These are phyloP conservation scores for Citrus trifoliata DNA, from an alignment of 345 rosid species.

Conservation along the genomic window DNA sequence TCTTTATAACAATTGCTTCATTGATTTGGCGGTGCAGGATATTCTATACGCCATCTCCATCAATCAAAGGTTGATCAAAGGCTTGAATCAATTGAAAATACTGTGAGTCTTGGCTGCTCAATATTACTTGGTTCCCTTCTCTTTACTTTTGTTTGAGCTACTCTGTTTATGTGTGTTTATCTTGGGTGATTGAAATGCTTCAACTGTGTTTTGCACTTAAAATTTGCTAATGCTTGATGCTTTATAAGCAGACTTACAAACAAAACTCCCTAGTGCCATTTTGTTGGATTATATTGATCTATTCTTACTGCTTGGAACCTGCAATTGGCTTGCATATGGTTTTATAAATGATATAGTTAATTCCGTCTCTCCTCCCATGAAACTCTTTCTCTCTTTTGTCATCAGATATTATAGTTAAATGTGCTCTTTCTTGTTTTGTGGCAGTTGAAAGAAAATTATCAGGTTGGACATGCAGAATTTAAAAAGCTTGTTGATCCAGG, in stretches of 20 bases:
- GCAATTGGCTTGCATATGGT: not conserved
- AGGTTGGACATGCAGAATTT: conserved; percentile 62
- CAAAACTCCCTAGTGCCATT: not conserved
- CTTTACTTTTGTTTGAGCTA: not conserved
- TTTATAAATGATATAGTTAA: not conserved
- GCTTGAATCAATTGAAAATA: conserved; percentile 67
- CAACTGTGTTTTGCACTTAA: not conserved
- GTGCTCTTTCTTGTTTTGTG: conserved; percentile 3
- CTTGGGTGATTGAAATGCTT: not conserved
- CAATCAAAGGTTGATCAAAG: conserved; percentile 56
- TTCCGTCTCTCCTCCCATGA: not conserved
- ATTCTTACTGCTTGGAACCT: not conserved
- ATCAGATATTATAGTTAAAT: not conserved
- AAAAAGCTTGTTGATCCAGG: conserved; percentile 78
- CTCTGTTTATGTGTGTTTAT: not conserved
- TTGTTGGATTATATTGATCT: not conserved
- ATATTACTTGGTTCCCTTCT: not conserved
- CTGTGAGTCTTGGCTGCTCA: conserved; percentile 40
- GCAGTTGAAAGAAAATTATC: conserved; percentile 59
- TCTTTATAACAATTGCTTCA: not conserved
- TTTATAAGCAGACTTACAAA: not conserved
- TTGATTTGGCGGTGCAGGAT: conserved; percentile 36
- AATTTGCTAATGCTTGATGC: not conserved
- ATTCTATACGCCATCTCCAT: conserved; percentile 54
- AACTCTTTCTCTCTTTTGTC: not conserved